Evolutionary conservation across 106 monocot genomes (phyloP), one percentile per base, ranked within the genome.

Genomic region (Dendrobium chrysotoxum): DNA sequence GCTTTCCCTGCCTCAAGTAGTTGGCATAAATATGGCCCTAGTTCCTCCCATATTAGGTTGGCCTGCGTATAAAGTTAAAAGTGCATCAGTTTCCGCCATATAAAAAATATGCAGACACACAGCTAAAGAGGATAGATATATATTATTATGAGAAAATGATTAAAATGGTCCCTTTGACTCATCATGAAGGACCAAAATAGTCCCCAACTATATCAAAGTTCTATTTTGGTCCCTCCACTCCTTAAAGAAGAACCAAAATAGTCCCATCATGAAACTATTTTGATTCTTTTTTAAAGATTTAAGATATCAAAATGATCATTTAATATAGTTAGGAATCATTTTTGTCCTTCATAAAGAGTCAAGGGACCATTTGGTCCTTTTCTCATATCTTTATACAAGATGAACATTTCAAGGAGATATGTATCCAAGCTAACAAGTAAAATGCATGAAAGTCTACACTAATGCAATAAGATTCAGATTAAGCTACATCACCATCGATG

Each of bases 1-100:
- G 92, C 38, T 80, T 93, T 98, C 40, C 92, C 92, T 41, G 40
- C 55, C 84, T 89, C 84, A 78, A 98, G 87, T 64, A 95, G 80
- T 71, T 92, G 83, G 79, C 76, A 85, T 15, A 88, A 55, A 30
- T 88, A 84, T 72, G 83, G 79, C 77, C 92, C 86, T 78, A 98
- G 89, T 66, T 98, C 92, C 44, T 85, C 86, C 95, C 91, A 95
- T 5, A 98, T 85, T 78, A 85, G 75, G 13, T 82, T 40, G 79
- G 88, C 84, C 98, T 98, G 82, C 20, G 39, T 7, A 79, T 7
- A 79, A 71, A 78, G 79, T 11, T 26, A 66, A 38, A 6, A 70
- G 31, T 70, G 15, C 25, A 21, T 70, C 70, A 70, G 70, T 70
- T 70, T 9, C 13, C 1, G 61, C 15, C 30, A 65, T 70, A n/a